These are phyloP conservation scores for Fusarium vanettenii DNA, from an alignment of 2,329 filamentous ascomycete genomes.

Conservation along the genomic window DNA sequence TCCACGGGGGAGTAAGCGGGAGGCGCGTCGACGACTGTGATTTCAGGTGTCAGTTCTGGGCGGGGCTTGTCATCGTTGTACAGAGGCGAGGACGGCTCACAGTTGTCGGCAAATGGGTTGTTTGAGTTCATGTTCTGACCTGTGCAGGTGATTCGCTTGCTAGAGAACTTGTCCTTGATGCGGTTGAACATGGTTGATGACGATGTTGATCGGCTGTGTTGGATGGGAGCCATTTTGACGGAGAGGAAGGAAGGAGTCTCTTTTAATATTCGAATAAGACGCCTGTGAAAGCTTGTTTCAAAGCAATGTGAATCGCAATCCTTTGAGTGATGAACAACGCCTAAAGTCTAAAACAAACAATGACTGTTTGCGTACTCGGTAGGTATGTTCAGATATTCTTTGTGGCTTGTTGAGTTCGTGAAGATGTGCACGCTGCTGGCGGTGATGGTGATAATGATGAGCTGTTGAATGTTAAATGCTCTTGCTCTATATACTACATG, in stretches of 20 bases:
- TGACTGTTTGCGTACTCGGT: not conserved
- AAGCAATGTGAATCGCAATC: not conserved
- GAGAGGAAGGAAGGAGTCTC: not conserved
- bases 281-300: not conserved
- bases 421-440: not conserved
- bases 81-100: not conserved
- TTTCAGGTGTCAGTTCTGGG: not conserved
- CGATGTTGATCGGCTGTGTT: not conserved
- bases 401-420: not conserved
- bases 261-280: not conserved
- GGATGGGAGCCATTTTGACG: not conserved
- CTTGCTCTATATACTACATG: not conserved
- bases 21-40: slow-evolving; percentile 45
- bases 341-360: not conserved
- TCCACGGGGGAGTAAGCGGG: slow-evolving; percentile 48
- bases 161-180: slow-evolving; percentile 51
- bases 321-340: not conserved
- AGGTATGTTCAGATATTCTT: slow-evolving; percentile 3
- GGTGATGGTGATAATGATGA: not conserved
- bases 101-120: slow-evolving; percentile 10
- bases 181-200: slow-evolving; percentile 30
- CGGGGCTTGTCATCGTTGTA: not conserved
- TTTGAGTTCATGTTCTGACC: slow-evolving; percentile 4
- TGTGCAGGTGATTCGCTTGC: slow-evolving; percentile 23
- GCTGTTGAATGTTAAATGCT: not conserved